These are phyloP conservation scores for Boletus holoroseus DNA, from an alignment of 1,284 basidiomycete genomes.

Conservation along the genomic window DNA sequence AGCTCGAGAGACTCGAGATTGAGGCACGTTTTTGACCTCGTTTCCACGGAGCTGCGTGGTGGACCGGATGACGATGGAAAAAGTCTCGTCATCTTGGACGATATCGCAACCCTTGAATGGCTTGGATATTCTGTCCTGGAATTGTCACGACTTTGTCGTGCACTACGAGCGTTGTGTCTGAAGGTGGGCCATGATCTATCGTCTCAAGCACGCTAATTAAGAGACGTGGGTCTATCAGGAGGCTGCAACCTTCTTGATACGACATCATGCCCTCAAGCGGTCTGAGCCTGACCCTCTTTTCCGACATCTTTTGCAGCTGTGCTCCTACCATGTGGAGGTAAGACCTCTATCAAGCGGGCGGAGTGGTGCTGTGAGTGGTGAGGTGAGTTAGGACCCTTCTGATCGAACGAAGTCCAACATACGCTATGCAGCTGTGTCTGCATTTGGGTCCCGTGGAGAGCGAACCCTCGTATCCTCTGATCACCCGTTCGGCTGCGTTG, in stretches of 20 bases:
- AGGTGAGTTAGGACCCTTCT: constrained; percentile 40
- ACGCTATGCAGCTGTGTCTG: constrained; percentile 48
- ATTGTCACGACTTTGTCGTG: constrained; percentile 51
- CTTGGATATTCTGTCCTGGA: constrained; percentile 50
- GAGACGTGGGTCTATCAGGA: constrained; percentile 32
- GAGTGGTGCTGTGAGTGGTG: constrained; percentile 69
- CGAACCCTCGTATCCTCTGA: constrained; percentile 34
- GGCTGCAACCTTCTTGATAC: constrained; percentile 49
- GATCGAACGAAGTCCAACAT: not conserved
- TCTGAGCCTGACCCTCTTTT: constrained; percentile 56
- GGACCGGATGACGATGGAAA: constrained; percentile 7
- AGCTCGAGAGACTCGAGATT: constrained; percentile 24
- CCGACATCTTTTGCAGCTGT: constrained; percentile 50
- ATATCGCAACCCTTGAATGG: constrained; percentile 62
- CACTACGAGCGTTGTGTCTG: constrained; percentile 48
- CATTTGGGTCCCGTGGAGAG: constrained; percentile 48
- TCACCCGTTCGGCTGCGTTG: constrained; percentile 50
- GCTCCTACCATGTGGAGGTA: constrained; percentile 64
- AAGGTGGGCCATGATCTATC: constrained; percentile 39
- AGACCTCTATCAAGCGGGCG: constrained; percentile 62
- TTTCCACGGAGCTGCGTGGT: constrained; percentile 21
- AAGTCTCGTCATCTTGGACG: constrained; percentile 60
- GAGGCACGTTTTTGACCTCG: constrained; percentile 33
- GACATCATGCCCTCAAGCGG: constrained; percentile 54
- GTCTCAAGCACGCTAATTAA: not conserved